Evolutionary conservation across 78 protist genomes (phyloP).

Genomic region (Parvularia atlantis): DNA sequence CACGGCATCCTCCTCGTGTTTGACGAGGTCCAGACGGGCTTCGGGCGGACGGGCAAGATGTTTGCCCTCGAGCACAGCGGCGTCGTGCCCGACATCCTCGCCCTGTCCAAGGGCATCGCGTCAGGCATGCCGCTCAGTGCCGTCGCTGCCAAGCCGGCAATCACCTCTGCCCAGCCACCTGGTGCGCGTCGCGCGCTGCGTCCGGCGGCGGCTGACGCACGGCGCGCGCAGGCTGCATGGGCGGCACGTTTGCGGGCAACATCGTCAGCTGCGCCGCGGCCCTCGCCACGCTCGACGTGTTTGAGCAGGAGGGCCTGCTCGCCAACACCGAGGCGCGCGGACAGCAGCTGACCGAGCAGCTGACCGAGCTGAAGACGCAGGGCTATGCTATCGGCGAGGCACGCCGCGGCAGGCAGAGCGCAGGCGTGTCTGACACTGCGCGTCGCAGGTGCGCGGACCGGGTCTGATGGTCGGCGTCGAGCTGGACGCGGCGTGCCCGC

Average conservation of each 20-base stretch:
- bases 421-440: too few species aligned
- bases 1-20: constrained; percentile 31
- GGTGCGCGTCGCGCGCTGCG: too few species aligned
- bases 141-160: too few species aligned
- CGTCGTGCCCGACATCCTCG: constrained; percentile 40
- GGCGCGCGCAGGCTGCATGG: constrained; percentile 29
- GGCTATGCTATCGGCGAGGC: constrained; percentile 12
- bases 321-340: constrained; percentile 30
- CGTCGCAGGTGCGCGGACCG: constrained; percentile 42
- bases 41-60: constrained; percentile 60
- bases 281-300: constrained; percentile 36
- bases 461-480: constrained; percentile 62
- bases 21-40: constrained; percentile 64
- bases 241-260: constrained; percentile 67
- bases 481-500: constrained; percentile 3
- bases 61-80: constrained; percentile 47
- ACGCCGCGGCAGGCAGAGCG: too few species aligned
- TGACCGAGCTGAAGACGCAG: constrained; percentile 1
- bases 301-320: constrained; percentile 43
- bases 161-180: too few species aligned
- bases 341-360: constrained; percentile 14
- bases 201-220: constrained; percentile 9
- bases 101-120: constrained; percentile 51
- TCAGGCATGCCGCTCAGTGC: constrained; percentile 51
- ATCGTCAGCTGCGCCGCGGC: constrained; percentile 57